phyloP scores from a whole-genome alignment of 2,329 filamentous ascomycete genomes.

The Metarhizium rileyi region DNA sequence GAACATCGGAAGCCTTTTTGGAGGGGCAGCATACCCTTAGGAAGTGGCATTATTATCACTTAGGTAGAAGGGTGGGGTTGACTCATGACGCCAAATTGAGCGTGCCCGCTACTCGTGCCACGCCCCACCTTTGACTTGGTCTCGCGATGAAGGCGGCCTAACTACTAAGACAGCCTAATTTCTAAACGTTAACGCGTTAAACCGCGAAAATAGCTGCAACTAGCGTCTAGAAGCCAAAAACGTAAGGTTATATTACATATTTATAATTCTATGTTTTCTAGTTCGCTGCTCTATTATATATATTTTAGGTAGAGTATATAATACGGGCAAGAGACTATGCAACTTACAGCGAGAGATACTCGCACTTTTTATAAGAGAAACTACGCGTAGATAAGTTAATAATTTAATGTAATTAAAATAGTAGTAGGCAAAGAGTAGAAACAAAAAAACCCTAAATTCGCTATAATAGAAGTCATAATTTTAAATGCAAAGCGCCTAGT shows the following conservation, averaged over 20 bases:
- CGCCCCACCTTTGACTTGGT: too few relatives aligned
- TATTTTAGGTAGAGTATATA: neutral
- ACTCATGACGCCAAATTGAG: constrained; percentile 18
- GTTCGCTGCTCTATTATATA: neutral
- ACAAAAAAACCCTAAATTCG: constrained; percentile 2
- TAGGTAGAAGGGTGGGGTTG: constrained; percentile 30
- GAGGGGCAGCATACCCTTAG: constrained; percentile 21
- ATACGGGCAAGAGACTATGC: neutral
- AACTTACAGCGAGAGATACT: neutral
- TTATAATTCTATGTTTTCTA: neutral
- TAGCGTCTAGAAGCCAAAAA: too few relatives aligned
- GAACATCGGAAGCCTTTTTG: constrained; percentile 1
- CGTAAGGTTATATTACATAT: neutral
- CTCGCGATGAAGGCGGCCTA: too few relatives aligned
- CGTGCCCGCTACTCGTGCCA: too few relatives aligned
- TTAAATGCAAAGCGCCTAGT: neutral
- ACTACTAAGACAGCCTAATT: too few relatives aligned
- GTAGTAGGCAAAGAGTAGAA: constrained; percentile 1
- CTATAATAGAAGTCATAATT: neutral
- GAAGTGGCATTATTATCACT: too few relatives aligned
- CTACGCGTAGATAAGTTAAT: neutral
- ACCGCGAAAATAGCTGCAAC: too few relatives aligned
- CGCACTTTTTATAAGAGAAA: neutral
- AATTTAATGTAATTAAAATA: neutral
- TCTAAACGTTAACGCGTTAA: too few relatives aligned